Evolutionary conservation across 2,329 filamentous ascomycete genomes (phyloP).

Genomic region (Chaetomium globosum): DNA sequence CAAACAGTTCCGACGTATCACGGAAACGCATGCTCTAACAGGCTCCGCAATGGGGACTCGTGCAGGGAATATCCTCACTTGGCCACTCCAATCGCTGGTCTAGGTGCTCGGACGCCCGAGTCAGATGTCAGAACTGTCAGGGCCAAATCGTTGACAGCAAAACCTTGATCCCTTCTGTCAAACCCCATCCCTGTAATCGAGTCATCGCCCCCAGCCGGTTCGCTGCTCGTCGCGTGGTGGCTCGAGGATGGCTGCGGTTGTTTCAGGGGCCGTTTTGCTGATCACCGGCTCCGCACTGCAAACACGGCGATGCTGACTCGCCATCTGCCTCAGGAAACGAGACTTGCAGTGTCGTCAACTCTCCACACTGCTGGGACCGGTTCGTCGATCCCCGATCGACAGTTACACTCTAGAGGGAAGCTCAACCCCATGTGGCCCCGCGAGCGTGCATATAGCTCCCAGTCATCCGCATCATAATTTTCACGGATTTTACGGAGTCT

Average conservation of each 20-base stretch:
- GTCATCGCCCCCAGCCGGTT: neutral
- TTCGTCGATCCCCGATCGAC: slow-evolving; percentile 18
- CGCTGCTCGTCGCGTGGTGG: neutral
- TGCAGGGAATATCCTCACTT: neutral
- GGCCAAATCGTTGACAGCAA: neutral
- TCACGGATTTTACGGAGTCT: neutral
- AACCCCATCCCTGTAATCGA: neutral
- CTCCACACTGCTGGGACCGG: neutral
- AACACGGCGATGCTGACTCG: neutral
- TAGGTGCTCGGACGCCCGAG: neutral
- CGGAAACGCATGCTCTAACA: neutral
- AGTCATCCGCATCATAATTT: too few species aligned
- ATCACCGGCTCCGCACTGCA: neutral
- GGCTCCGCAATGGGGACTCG: neutral
- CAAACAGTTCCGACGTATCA: neutral
- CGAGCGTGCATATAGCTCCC: slow-evolving; percentile 1
- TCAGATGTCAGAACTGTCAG: neutral
- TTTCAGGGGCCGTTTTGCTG: neutral
- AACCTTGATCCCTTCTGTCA: neutral
- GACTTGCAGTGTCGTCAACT: neutral
- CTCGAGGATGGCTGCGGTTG: neutral
- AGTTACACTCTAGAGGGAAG: neutral
- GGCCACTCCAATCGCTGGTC: neutral
- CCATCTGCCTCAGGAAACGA: neutral
- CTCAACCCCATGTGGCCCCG: neutral